Conservation (phyloP, 371 early-diverging fungal species). For the Mucor mucedo region DNA sequence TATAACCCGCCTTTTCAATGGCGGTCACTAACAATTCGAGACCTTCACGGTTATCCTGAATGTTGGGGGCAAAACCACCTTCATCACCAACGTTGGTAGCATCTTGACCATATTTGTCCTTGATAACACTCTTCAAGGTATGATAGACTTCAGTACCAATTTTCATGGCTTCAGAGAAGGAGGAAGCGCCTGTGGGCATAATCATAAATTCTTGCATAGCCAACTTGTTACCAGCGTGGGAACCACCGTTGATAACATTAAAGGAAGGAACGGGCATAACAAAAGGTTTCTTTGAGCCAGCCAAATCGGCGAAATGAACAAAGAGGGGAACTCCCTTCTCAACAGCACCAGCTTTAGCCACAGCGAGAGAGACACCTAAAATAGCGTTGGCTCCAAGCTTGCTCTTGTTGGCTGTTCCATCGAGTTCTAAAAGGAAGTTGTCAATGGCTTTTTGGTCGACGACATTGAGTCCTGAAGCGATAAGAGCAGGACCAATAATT, state of each 20-base stretch:
- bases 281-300: conserved; percentile 82
- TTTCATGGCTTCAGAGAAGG: conserved; percentile 97
- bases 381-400: conserved; percentile 99
- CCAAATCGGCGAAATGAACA: conserved; percentile 90
- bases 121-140: conserved; percentile 93
- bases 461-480: conserved; percentile 76
- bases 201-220: conserved; percentile 99
- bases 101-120: conserved; percentile 98
- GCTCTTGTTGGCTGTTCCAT: conserved; percentile 96
- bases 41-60: conserved; percentile 97
- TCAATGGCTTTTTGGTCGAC: conserved; percentile 91
- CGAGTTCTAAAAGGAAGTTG: conserved; percentile 88
- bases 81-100: conserved; percentile 99
- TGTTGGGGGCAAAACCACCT: conserved; percentile 99
- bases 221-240: conserved; percentile 99
- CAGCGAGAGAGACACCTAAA: conserved; percentile 97
- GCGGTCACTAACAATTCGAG: conserved; percentile 93
- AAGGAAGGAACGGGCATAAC: conserved; percentile 98
- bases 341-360: conserved; percentile 96
- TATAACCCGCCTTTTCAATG: conserved; percentile 94
- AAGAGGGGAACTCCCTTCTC: conserved; percentile 92
- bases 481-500: conserved; percentile 85
- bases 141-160: conserved; percentile 98
- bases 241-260: conserved; percentile 99
- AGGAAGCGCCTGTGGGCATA: conserved; percentile 93